phyloP scores from a whole-genome alignment of 148 eudicot species.

The Diospyros kaki region DNA sequence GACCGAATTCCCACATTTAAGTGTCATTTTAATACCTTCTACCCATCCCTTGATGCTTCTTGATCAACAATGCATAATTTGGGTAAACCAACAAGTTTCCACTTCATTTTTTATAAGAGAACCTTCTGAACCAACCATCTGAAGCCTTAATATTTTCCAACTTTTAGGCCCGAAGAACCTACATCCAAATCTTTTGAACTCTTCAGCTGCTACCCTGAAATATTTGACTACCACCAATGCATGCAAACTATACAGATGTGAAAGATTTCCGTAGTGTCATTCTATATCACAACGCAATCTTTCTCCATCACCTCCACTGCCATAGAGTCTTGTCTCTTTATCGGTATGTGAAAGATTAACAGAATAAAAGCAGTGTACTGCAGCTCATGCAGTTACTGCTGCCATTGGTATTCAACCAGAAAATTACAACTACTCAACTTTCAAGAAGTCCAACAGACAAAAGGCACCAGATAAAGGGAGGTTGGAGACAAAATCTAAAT shows the following conservation, averaged over 20 bases:
- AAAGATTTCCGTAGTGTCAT: background rate
- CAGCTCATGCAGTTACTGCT: background rate
- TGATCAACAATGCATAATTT: too few relatives aligned
- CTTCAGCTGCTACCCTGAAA: background rate
- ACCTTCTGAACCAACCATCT: too few relatives aligned
- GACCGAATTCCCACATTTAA: too few relatives aligned
- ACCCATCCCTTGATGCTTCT: too few relatives aligned
- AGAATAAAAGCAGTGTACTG: conserved; percentile 1
- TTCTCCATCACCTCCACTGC: background rate
- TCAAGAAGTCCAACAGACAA: background rate
- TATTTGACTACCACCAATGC: background rate
- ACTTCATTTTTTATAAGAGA: too few relatives aligned
- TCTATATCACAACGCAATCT: background rate
- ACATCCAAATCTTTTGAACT: background rate
- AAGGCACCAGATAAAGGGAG: background rate
- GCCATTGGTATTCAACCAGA: background rate
- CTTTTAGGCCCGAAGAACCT: background rate
- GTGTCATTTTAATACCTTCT: too few relatives aligned
- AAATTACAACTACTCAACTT: background rate
- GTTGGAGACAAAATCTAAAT: background rate
- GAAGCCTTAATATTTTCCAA: background rate
- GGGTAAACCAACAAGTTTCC: too few relatives aligned
- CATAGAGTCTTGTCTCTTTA: background rate
- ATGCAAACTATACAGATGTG: too few relatives aligned
- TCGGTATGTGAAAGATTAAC: background rate